phyloP scores from a whole-genome alignment of 116 monocot species.

The Zostera marina region DNA sequence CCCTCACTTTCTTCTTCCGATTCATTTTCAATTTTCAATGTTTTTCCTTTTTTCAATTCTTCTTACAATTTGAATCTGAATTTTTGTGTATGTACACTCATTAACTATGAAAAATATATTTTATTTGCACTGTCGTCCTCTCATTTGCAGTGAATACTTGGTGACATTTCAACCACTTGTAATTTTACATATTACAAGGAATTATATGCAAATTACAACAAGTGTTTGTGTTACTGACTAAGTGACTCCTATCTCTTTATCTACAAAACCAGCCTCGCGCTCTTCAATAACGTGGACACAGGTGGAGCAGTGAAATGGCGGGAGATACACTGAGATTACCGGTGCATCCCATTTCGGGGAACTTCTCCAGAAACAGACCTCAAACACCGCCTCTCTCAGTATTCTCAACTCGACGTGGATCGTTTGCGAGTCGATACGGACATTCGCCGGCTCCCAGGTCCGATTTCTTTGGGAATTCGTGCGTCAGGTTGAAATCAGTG shows the following conservation, averaged over 20 bases:
- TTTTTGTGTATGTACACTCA: too few relatives aligned
- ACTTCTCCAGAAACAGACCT: conserved; percentile 1
- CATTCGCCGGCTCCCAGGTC: conserved; percentile 7
- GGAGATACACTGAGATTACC: conserved; percentile 4
- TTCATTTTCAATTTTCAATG: background rate
- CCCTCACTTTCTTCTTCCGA: background rate
- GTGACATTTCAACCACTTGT: background rate
- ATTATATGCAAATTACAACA: too few relatives aligned
- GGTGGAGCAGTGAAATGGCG: conserved; percentile 7
- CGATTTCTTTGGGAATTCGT: conserved; percentile 11
- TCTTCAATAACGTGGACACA: too few relatives aligned
- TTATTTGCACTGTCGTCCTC: too few relatives aligned
- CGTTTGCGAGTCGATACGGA: background rate
- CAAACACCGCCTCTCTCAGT: conserved; percentile 2
- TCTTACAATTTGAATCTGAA: too few relatives aligned
- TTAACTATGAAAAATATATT: too few relatives aligned
- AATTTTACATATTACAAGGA: too few relatives aligned
- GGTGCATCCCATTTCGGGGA: background rate
- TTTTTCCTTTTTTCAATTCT: too few relatives aligned
- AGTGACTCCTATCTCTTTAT: too few relatives aligned
- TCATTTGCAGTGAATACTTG: too few relatives aligned
- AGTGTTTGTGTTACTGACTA: too few relatives aligned
- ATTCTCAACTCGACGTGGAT: conserved; percentile 2
- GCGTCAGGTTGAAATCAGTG: background rate
- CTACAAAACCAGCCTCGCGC: too few relatives aligned